These are phyloP conservation scores for Dactylellina cionopaga DNA, from an alignment of 2,329 filamentous ascomycete species.

Conservation along the genomic window DNA sequence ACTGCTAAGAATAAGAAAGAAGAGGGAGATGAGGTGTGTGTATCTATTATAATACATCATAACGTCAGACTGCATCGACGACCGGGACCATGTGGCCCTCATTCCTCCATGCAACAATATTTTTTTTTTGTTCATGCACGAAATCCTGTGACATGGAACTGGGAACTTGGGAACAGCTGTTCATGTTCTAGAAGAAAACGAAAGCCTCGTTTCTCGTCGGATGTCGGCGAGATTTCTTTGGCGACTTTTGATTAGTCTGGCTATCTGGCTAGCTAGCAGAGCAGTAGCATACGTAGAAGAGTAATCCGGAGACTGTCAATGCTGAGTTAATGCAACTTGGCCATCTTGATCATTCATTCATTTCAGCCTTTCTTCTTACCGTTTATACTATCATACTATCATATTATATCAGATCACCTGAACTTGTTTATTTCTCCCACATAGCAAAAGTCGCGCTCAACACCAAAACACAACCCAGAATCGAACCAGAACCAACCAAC, in stretches of 20 bases:
- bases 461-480: slow-evolving; percentile 16
- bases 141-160: slow-evolving; percentile 36
- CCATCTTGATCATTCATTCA: slow-evolving; percentile 1
- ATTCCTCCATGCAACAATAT: slow-evolving; percentile 3
- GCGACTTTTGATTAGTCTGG: neutral
- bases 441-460: neutral
- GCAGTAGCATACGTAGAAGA: neutral
- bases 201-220: slow-evolving; percentile 12
- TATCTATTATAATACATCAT: slow-evolving; percentile 14
- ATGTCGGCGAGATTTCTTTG: slow-evolving; percentile 35
- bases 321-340: slow-evolving; percentile 37
- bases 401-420: neutral
- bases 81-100: slow-evolving; percentile 36
- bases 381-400: neutral
- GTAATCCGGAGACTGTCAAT: neutral
- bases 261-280: neutral
- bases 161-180: neutral
- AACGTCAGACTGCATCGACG: slow-evolving; percentile 29
- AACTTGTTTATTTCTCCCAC: neutral
- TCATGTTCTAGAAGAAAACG: slow-evolving; percentile 32
- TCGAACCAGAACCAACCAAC: neutral
- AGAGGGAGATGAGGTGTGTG: slow-evolving; percentile 4
- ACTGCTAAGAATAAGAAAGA: too few relatives aligned
- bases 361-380: neutral
- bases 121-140: slow-evolving; percentile 4